Percentiles rank a stretch among this genome's conserved stretches.
These are phyloP conservation scores for Penicillium lagena DNA, from an alignment of 495 filamentous ascomycete genomes.

Conservation along the genomic window DNA sequence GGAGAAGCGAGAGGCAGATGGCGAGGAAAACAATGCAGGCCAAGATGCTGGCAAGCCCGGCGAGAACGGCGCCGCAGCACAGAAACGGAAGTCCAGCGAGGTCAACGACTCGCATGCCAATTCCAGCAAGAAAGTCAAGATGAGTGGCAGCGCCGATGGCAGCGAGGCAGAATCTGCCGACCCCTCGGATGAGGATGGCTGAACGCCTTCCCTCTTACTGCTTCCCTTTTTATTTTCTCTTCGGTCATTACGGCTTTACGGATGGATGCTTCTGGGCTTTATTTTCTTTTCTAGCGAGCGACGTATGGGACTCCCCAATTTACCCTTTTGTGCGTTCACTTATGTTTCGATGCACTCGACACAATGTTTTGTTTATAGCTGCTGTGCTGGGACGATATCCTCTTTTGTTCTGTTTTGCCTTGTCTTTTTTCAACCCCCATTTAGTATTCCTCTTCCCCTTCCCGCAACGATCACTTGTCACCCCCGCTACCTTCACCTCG, in stretches of 20 bases:
- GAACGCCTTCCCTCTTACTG: slow-evolving; percentile 11
- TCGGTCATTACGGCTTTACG: slow-evolving; percentile 27
- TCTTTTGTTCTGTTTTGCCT: slow-evolving; percentile 5
- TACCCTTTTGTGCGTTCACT: slow-evolving; percentile 3
- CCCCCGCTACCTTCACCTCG: no score
- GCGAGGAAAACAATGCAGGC: slow-evolving; percentile 8
- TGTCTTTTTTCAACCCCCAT: neutral
- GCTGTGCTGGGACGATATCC: slow-evolving; percentile 31
- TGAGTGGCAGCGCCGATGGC: slow-evolving; percentile 38
- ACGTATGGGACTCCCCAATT: slow-evolving; percentile 22
- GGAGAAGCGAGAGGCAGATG: slow-evolving; percentile 47
- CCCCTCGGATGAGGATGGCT: slow-evolving; percentile 44
- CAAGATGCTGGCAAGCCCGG: no score
- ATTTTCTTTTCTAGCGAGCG: slow-evolving; percentile 32
- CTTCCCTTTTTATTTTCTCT: slow-evolving; percentile 14
- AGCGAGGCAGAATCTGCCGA: slow-evolving; percentile 45
- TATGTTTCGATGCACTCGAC: slow-evolving; percentile 10
- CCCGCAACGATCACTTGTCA: no score
- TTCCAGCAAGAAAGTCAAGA: slow-evolving; percentile 44
- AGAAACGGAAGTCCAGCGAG: slow-evolving; percentile 48
- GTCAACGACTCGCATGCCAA: slow-evolving; percentile 33
- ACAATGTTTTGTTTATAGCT: slow-evolving; percentile 32
- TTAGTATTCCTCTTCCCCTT: no score
- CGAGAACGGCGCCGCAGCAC: slow-evolving; percentile 24
- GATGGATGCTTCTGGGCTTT: slow-evolving; percentile 25